Evolutionary conservation across 257 asterid genomes (phyloP), one percentile per base, ranked within the genome.

Genomic region (Nicotiana otophora): DNA sequence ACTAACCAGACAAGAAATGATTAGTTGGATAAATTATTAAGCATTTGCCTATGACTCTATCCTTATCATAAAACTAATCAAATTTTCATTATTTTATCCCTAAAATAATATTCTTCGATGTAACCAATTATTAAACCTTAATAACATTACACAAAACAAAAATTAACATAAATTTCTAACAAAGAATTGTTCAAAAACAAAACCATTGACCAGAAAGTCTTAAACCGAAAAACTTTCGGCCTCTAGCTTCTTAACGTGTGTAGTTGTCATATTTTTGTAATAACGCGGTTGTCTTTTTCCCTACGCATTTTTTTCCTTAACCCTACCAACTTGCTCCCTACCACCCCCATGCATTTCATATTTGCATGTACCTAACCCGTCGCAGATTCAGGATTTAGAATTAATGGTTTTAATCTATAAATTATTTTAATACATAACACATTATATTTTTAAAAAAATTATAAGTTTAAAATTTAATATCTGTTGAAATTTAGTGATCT

Each of bases 221-320:
- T 16, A 26, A 23, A 61, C 46, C 8, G 14, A 23, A 53, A 74
- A 42, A 6, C 33, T 42, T 1, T 63, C 5, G 30, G 36, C 36
- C 36, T 58, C 26, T 61, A 20, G 30, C 16, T 1, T 28, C 9
- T 30, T 14, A 48, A 75, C 26, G 85, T 39, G 54, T 36, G 83
- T 84, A 30, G 82, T 30, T 23, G 66, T 72, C 77, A 42, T 55
- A 72, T 8, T 10, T 30, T 30, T 30, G 31, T 19, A 8, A 75
- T 75, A 23, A 86, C 88, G 76, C 89, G 88, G 84, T 84, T 23
- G 31, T 60, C 62, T 8, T 80, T 82, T 48, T 82, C 83, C 82
- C 62, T 15, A 82, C 91, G 89, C 80, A 57, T 82, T 54, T 9
- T 69, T 46, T 78, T 17, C n/a, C n/a, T 10, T 57, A 55, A 55